Base-by-base conservation (phyloP, 208 protist species). In the Trichomonas gallinae region DNA sequence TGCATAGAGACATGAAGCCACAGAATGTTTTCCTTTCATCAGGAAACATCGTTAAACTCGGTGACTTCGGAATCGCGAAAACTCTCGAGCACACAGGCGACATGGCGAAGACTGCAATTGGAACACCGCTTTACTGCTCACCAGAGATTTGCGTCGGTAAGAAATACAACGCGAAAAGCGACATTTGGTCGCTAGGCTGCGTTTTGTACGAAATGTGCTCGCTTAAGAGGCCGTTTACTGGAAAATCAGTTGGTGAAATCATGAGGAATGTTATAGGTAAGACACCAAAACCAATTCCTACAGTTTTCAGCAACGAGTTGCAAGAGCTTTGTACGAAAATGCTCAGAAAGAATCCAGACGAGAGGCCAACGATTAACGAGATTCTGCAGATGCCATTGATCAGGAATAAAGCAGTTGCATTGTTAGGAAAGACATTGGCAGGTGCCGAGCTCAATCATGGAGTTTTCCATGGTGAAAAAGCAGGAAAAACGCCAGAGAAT, bases 1-100 rank as follows among this genome's bases (percentile, higher is more conserved):
- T 98, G 11, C 98, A 98, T 91, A 97, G 98, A 48, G 98, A 98
- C 63, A 42, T 98, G 23, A 96, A 97, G 34, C 46, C 48, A 49
- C 96, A 97, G 82, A 97, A 97, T 26, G 49, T 97, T 40, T 97
- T 97, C 44, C 15, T 97, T 36, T 45, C 63, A 9, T 45, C 46
- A 44, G 96, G 42, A 96, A 46, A 96, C 31, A 87, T 97, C 15
- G 44, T 93, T 44, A 97, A 97, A 93, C 38, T 97, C 26, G 96
- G 96, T n/a, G 96, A 97, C 42, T 97, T 97, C 96, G 96, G 96
- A 26, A 96, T 96, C 42, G 63, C 93, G 10, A 96, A 72, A 82
- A 81, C 51, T 11, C 34, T 96, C 26, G 51, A 63, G 15, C 34
- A 96, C 17, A 63, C 93, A 23, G 36, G 42, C 2, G 93, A 96